Evolutionary conservation across 2,329 filamentous ascomycete species (phyloP).

Genomic region (Cytospora piceicola): DNA sequence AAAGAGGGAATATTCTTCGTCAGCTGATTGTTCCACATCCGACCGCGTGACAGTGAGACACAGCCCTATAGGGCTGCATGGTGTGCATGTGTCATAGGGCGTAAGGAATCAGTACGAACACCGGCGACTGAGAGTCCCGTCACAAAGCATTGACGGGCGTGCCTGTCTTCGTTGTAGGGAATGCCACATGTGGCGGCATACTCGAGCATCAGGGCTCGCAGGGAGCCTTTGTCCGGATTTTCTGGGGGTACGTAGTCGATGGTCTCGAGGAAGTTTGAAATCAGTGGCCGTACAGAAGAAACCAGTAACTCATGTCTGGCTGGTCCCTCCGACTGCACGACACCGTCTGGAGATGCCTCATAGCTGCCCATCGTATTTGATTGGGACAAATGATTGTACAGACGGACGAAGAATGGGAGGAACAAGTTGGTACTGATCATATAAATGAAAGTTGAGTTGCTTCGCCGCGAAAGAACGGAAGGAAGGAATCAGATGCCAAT

Average conservation of each 20-base stretch:
- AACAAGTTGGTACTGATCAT: not conserved
- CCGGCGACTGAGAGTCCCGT: conserved; percentile 18
- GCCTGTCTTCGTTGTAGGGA: conserved; percentile 14
- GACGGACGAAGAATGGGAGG: too few relatives aligned
- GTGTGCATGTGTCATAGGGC: conserved; percentile 4
- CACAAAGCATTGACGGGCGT: conserved; percentile 19
- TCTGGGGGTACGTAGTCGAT: conserved; percentile 11
- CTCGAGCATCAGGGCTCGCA: conserved; percentile 13
- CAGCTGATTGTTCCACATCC: conserved; percentile 14
- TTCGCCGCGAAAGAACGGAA: not conserved
- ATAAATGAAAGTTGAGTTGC: not conserved
- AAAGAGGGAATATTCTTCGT: not conserved
- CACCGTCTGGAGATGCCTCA: not conserved
- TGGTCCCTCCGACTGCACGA: not conserved
- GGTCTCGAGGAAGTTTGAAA: conserved; percentile 18
- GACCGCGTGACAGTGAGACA: not conserved
- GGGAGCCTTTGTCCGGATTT: conserved; percentile 4
- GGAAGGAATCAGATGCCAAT: not conserved
- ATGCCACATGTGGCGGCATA: conserved; percentile 17
- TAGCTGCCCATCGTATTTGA: conserved; percentile 7
- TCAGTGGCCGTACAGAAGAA: conserved; percentile 10
- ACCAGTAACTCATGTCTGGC: not conserved
- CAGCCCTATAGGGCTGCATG: conserved; percentile 22
- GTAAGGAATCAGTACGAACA: conserved; percentile 17
- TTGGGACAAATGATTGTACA: too few relatives aligned